phyloP scores from a whole-genome alignment of 495 filamentous ascomycete species.

The Aspergillus egyptiacus region DNA sequence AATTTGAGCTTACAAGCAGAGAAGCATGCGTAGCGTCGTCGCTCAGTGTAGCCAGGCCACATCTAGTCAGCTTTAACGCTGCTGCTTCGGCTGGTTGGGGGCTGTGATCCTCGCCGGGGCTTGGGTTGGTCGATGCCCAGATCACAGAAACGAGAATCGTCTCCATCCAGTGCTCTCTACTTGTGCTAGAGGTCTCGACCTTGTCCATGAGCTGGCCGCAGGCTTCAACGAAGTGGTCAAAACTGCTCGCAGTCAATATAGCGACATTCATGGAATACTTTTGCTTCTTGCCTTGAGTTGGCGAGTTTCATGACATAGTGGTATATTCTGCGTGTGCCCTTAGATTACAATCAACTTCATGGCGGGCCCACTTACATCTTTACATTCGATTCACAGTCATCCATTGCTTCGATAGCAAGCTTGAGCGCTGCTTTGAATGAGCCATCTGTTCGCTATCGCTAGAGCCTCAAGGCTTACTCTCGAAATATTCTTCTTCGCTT shows the following conservation, averaged over 20 bases:
- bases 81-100: constrained; percentile 32
- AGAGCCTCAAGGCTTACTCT: constrained; percentile 34
- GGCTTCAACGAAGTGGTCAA: constrained; percentile 42
- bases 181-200: constrained; percentile 27
- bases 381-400: not conserved
- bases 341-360: not conserved
- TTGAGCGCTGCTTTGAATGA: constrained; percentile 3
- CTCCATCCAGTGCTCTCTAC: constrained; percentile 52
- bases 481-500: constrained; percentile 43
- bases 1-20: constrained; percentile 54
- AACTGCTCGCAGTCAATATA: constrained; percentile 18
- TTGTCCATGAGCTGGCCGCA: constrained; percentile 52
- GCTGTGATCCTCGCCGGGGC: constrained; percentile 16
- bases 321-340: constrained; percentile 42
- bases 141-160: constrained; percentile 55
- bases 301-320: constrained; percentile 64
- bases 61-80: constrained; percentile 31
- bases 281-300: constrained; percentile 16
- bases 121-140: constrained; percentile 47
- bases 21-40: constrained; percentile 60
- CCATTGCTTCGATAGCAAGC: not conserved
- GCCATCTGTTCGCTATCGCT: not conserved
- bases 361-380: not conserved
- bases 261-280: not conserved
- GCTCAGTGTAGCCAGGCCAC: constrained; percentile 34